Evolutionary conservation across 768 basidiomycete species (phyloP).

Genomic region (Leccinum rimulosum): DNA sequence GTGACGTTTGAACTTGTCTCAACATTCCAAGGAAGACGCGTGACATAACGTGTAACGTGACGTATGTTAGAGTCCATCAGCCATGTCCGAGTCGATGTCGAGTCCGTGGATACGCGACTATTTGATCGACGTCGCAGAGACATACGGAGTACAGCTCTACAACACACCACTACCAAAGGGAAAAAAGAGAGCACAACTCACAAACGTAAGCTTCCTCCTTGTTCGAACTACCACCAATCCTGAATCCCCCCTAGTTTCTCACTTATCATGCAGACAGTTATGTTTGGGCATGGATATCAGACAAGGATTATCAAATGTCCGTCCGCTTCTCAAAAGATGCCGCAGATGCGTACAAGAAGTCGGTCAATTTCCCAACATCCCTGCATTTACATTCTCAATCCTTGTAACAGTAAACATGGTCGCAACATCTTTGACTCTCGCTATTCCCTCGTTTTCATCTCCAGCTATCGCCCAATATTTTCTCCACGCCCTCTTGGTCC

Average conservation of each 20-base stretch:
- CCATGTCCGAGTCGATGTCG: conserved; percentile 39
- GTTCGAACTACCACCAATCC: neutral
- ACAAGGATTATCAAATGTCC: conserved; percentile 49
- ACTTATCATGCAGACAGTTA: conserved; percentile 45
- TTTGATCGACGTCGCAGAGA: conserved; percentile 48
- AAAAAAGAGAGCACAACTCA: conserved; percentile 56
- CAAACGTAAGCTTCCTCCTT: conserved; percentile 41
- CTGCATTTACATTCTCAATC: conserved; percentile 2
- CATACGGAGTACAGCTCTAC: conserved; percentile 45
- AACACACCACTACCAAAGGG: conserved; percentile 25
- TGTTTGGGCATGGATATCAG: conserved; percentile 67
- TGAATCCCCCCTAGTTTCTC: conserved; percentile 46
- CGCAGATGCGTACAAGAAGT: conserved; percentile 42
- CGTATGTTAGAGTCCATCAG: neutral
- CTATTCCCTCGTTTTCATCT: conserved; percentile 47
- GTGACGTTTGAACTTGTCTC: neutral
- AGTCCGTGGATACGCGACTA: conserved; percentile 59
- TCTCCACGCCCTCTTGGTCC: conserved; percentile 47
- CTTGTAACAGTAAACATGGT: conserved; percentile 20
- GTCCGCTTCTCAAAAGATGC: conserved; percentile 56
- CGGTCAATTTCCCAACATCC: conserved; percentile 19
- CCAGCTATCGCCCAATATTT: conserved; percentile 49
- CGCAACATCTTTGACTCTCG: conserved; percentile 44
- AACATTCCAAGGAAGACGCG: conserved; percentile 11
- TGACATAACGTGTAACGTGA: conserved; percentile 17